Base-by-base conservation (phyloP, 2,329 filamentous ascomycete species). In the Epichloe baconii region DNA sequence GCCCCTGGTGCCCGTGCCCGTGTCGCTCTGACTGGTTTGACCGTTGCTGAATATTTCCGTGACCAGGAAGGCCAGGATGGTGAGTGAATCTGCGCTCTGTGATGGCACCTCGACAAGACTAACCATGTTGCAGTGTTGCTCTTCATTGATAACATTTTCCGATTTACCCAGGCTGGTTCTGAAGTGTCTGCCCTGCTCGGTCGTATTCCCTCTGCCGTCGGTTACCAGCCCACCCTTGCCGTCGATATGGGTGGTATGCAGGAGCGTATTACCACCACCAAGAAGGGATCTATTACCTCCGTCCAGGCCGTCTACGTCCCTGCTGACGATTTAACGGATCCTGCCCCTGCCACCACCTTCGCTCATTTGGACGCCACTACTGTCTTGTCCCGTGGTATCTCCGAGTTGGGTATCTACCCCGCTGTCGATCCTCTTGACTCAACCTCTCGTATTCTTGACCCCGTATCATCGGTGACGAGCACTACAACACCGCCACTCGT, bases 111-210 rank as follows among this genome's bases (percentile, higher is more conserved):
- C 5, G 11, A 37, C 14, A 14, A 8, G 31, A 44, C 48, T 49
- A 38, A 49, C 42, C 5, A 43, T 21, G n/a, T 42, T 14, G 5
- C 54, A 86, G 88, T 96, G 82, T 80, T 96, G 71, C 89, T 96
- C 73, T 96, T 97, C 82, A 97, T 97, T 73, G 93, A 98, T 86
- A 98, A 98, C 83, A 97, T 98, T 77, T 97, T 96, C 88, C 86
- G 93, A 69, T 97, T 97, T 83, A 96, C 91, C 61, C 91, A 97
- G 79, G 93, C 93, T 72, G 93, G 93, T 90, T 97, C 93, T 67
- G 93, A 98, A 79, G 93, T 98, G 83, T 97, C 91, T 79, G 93
- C 93, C 68, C 83, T 98, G 71, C 82, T 98, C 61, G 93, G 93
- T 80, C 91, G 93, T 89, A 98, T 98, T 68, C 93, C 93, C 75